phyloP scores from a whole-genome alignment of 139 green algal genomes.

The Asterochloris sp. region DNA sequence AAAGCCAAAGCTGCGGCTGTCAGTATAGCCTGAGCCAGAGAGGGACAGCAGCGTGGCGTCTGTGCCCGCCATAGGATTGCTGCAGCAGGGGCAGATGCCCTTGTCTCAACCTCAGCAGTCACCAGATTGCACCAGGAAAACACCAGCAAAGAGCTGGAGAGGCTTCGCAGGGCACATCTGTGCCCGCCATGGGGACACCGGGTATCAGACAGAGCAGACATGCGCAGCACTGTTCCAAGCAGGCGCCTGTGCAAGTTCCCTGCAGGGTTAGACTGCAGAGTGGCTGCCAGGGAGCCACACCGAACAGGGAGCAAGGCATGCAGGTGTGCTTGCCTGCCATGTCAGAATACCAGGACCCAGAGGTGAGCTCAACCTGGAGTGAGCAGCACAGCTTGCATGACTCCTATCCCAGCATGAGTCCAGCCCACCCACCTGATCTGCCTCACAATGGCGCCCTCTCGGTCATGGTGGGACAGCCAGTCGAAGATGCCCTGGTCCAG shows the following conservation, averaged over 20 bases:
- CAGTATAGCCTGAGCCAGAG: constrained; percentile 62
- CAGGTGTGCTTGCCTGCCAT: background rate
- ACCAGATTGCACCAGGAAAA: background rate
- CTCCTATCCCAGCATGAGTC: background rate
- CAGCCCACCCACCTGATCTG: constrained; percentile 71
- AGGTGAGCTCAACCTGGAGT: background rate
- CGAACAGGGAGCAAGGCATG: background rate
- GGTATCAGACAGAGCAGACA: background rate
- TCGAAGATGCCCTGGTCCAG: constrained; percentile 85
- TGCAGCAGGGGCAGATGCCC: constrained; percentile 20
- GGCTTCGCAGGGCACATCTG: constrained; percentile 91
- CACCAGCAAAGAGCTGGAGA: background rate
- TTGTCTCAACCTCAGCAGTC: background rate
- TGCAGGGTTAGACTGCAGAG: background rate
- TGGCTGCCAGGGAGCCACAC: background rate
- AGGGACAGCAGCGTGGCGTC: constrained; percentile 95
- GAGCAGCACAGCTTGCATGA: background rate
- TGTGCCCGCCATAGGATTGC: constrained; percentile 93
- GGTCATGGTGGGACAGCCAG: constrained; percentile 62
- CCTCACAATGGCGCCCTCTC: constrained; percentile 73
- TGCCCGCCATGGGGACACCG: constrained; percentile 93
- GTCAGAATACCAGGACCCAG: background rate
- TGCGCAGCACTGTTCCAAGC: background rate
- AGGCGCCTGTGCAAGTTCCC: background rate
- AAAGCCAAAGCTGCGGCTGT: constrained; percentile 88